Evolutionary conservation across 805 yeast species (phyloP).

Genomic region (Starmerella tilneyi): DNA sequence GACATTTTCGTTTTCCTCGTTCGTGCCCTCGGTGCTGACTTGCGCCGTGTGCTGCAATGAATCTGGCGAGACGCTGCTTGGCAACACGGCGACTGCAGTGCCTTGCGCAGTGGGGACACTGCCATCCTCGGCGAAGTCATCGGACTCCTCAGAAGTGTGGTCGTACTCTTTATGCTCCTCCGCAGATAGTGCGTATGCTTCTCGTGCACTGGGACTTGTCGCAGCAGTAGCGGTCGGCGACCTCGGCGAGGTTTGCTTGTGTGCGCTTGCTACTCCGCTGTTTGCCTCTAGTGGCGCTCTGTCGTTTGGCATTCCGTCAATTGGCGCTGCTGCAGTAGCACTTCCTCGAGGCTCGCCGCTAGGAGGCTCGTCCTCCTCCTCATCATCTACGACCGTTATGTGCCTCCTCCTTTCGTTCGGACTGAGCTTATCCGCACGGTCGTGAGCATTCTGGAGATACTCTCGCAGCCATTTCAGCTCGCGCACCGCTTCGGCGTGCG

Average conservation of each 20-base stretch:
- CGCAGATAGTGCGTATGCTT: no score
- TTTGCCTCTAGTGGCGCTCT: no score
- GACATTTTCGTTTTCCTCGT: no score
- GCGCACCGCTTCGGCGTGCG: constrained; percentile 10
- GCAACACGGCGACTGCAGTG: background rate
- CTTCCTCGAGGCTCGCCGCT: background rate
- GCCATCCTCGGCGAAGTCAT: background rate
- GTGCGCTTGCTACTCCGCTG: no score
- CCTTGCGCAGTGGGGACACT: background rate
- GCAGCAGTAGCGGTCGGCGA: no score
- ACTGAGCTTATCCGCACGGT: constrained; percentile 5
- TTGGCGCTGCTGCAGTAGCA: no score
- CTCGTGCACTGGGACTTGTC: no score
- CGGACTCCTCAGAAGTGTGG: constrained; percentile 5
- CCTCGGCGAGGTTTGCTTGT: no score
- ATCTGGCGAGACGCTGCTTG: no score
- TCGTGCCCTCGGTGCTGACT: no score
- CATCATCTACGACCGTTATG: background rate
- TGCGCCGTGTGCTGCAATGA: no score
- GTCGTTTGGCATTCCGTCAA: no score
- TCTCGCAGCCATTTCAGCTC: constrained; percentile 16
- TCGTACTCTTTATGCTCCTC: background rate
- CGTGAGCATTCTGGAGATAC: constrained; percentile 6
- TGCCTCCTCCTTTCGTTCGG: background rate
- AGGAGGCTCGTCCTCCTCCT: background rate